phyloP scores from a whole-genome alignment of 805 yeast genomes.

The Ascoidea rubescens region DNA sequence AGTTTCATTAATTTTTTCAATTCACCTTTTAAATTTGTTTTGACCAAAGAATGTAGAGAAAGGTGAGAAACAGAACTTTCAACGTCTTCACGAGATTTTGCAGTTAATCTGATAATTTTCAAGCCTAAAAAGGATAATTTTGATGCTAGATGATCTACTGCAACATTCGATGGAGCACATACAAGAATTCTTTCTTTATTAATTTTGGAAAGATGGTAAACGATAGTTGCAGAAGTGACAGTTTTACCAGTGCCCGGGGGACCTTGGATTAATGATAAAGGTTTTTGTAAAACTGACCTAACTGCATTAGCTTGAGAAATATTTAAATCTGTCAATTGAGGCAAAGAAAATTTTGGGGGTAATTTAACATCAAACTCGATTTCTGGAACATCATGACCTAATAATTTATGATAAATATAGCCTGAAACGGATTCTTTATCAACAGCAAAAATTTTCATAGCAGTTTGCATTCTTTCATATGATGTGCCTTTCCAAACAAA shows the following conservation, averaged over 20 bases:
- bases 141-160: conserved; percentile 79
- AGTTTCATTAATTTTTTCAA: conserved; percentile 43
- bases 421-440: conserved; percentile 57
- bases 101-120: conserved; percentile 64
- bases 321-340: conserved; percentile 58
- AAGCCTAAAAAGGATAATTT: conserved; percentile 60
- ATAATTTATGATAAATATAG: conserved; percentile 58
- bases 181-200: conserved; percentile 59
- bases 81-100: conserved; percentile 69
- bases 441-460: conserved; percentile 59
- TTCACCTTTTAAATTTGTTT: conserved; percentile 33
- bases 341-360: conserved; percentile 49
- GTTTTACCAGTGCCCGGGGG: conserved; percentile 98
- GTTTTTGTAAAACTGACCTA: conserved; percentile 47
- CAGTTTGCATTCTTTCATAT: conserved; percentile 72
- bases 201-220: conserved; percentile 56
- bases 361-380: conserved; percentile 38
- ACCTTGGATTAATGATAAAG: conserved; percentile 77
- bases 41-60: conserved; percentile 42
- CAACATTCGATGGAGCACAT: conserved; percentile 93
- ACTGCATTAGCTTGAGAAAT: conserved; percentile 74
- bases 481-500: conserved; percentile 84
- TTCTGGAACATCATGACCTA: conserved; percentile 67
- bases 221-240: conserved; percentile 80
- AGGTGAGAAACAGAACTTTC: conserved; percentile 47